A percentile compares a stretch with the other conserved stretches of the same genome.
Conservation (phyloP, 768 basidiomycete genomes). For the Royoungia palumana region DNA sequence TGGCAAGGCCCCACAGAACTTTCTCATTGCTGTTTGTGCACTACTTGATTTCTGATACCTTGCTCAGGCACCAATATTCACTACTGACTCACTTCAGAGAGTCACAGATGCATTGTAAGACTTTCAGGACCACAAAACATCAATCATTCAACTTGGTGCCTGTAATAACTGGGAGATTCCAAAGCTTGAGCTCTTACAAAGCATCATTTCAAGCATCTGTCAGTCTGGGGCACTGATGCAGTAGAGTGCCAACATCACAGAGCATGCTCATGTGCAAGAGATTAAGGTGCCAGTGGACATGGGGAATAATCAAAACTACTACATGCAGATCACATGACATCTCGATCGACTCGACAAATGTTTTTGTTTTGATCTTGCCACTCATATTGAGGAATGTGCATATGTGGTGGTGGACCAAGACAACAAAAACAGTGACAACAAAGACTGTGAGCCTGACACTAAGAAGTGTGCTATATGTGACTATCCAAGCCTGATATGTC, state of each 20-base stretch:
- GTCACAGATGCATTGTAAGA: constrained; percentile 4
- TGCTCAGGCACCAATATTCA: constrained; percentile 34
- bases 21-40: constrained; percentile 12
- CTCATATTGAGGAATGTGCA: not conserved
- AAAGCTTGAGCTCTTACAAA: not conserved
- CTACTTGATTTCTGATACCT: constrained; percentile 40
- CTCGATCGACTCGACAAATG: not conserved
- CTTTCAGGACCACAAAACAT: constrained; percentile 38
- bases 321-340: not conserved
- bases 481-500: not conserved
- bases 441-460: not conserved
- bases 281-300: not conserved
- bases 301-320: not conserved
- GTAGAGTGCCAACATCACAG: not conserved
- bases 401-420: not conserved
- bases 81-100: constrained; percentile 21
- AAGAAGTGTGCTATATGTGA: not conserved
- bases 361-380: not conserved
- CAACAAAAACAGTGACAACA: not conserved
- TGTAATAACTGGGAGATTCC: not conserved
- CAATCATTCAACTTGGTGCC: constrained; percentile 27
- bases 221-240: constrained; percentile 10
- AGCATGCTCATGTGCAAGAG: not conserved
- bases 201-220: not conserved
- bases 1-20: not conserved